Percentiles rank a stretch among this genome's conserved stretches.
phyloP scores from a whole-genome alignment of 225 moss, liverwort and hornwort species.

The Thuidium tamariscinum region DNA sequence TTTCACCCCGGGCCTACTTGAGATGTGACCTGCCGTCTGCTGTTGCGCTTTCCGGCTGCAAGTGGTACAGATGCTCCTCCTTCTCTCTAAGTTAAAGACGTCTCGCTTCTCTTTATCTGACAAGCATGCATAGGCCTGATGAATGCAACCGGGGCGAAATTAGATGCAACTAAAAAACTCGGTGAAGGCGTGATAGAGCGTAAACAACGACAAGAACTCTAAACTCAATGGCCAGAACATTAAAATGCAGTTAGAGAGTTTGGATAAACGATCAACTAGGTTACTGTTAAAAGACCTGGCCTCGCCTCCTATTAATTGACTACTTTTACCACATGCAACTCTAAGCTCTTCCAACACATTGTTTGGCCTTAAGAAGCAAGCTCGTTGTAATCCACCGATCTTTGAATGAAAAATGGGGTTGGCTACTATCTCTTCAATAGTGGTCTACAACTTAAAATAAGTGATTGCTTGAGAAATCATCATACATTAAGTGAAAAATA shows the following conservation, averaged over 20 bases:
- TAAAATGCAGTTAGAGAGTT: not conserved
- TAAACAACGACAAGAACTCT: not conserved
- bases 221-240: not conserved
- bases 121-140: constrained; percentile 60
- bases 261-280: not conserved
- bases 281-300: not conserved
- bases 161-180: not conserved
- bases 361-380: not conserved
- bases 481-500: not conserved
- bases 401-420: no score
- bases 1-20: not conserved
- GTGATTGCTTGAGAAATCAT: not conserved
- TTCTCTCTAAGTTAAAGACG: constrained; percentile 38
- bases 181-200: not conserved
- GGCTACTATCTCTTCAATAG: not conserved
- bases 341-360: not conserved
- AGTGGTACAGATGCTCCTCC: constrained; percentile 24
- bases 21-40: constrained; percentile 6
- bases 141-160: not conserved
- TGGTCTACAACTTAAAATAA: not conserved
- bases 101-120: constrained; percentile 51
- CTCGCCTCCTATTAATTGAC: not conserved
- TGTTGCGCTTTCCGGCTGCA: constrained; percentile 28
- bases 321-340: not conserved
- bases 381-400: not conserved